Percentiles rank a stretch among this genome's conserved stretches.
phyloP scores from a whole-genome alignment of 371 early-diverging fungal species.

The Dinochytrium kinnereticum region DNA sequence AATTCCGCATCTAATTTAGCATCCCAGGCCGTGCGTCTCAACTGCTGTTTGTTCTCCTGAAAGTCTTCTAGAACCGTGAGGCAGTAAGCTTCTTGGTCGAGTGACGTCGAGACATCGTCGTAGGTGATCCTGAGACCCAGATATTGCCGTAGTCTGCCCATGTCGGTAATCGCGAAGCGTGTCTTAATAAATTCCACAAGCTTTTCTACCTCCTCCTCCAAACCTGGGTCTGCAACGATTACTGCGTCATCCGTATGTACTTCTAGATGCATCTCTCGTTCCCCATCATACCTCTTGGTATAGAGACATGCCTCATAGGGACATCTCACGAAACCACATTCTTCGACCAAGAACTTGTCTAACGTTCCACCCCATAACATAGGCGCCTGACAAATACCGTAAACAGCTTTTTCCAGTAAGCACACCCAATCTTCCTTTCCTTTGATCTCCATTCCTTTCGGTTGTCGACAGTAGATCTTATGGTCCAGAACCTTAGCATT shows the following conservation, averaged over 20 bases:
- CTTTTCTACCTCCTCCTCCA: conserved; percentile 17
- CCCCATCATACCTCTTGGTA: neutral
- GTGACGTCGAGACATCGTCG: neutral
- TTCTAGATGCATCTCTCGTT: neutral
- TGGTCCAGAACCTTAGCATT: neutral
- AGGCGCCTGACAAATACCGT: conserved; percentile 21
- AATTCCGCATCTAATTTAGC: neutral
- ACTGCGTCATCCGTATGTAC: conserved; percentile 12
- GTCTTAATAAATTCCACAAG: neutral
- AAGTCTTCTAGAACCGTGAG: conserved; percentile 19
- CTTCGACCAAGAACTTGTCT: neutral
- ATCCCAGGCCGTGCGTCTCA: conserved; percentile 5
- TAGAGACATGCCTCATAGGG: conserved; percentile 19
- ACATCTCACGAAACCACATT: conserved; percentile 10
- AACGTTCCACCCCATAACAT: neutral
- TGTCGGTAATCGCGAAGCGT: neutral
- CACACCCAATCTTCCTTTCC: neutral
- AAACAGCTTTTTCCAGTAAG: conserved; percentile 4
- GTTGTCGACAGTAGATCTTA: conserved; percentile 13
- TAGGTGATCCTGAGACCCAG: conserved; percentile 2
- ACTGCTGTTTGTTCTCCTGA: conserved; percentile 2
- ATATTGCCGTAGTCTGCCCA: conserved; percentile 10
- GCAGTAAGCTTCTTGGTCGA: conserved; percentile 14
- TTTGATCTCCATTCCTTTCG: conserved; percentile 5
- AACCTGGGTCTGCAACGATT: neutral